These are phyloP conservation scores for Botrytis galanthina DNA, from an alignment of 2,329 filamentous ascomycete species.

Conservation along the genomic window DNA sequence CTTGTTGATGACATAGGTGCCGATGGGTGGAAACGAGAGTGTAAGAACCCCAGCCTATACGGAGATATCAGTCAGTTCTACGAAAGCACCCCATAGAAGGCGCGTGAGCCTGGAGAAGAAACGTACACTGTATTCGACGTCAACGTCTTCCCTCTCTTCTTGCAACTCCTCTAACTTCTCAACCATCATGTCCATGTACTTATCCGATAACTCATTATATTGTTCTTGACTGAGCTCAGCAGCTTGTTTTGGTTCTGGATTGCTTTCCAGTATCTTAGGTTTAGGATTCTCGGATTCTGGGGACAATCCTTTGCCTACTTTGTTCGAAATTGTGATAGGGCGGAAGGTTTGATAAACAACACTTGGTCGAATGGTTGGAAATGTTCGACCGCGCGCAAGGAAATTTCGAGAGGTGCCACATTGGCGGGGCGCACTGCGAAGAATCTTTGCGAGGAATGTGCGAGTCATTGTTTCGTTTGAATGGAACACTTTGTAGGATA, in stretches of 20 bases:
- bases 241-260: constrained; percentile 48
- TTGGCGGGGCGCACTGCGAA: constrained; percentile 9
- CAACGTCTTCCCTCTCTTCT: constrained; percentile 71
- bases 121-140: constrained; percentile 85
- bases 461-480: constrained; percentile 11
- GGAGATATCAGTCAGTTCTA: not conserved
- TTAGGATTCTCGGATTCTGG: constrained; percentile 57
- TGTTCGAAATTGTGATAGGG: constrained; percentile 40
- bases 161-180: constrained; percentile 67
- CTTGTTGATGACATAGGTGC: constrained; percentile 95
- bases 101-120: constrained; percentile 2
- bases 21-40: constrained; percentile 64
- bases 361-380: not conserved
- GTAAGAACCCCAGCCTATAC: constrained; percentile 80
- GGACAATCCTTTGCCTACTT: constrained; percentile 51
- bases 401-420: constrained; percentile 1
- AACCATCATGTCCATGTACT: constrained; percentile 62
- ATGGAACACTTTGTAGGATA: not conserved
- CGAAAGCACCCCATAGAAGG: not conserved
- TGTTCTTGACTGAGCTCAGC: constrained; percentile 65
- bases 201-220: constrained; percentile 76
- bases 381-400: not conserved
- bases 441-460: constrained; percentile 6
- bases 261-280: constrained; percentile 44
- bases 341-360: constrained; percentile 20